A percentile compares a stretch with the other conserved stretches of the same genome.
Conservation (phyloP, 768 basidiomycete genomes). For the Favolaschia claudopus region DNA sequence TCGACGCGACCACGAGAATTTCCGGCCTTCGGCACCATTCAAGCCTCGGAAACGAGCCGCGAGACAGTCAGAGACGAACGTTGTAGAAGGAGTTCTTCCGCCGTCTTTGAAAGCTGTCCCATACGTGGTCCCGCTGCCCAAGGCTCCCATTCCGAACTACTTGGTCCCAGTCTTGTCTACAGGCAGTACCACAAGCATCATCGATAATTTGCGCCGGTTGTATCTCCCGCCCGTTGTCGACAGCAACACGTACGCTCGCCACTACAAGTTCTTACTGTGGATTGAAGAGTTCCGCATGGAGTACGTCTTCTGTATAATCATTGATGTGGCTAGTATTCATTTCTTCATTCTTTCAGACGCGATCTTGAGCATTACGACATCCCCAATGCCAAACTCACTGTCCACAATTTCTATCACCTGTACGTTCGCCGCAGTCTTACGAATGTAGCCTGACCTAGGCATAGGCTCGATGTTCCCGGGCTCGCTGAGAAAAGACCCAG, state of each 20-base stretch:
- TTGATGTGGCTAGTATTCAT: background rate
- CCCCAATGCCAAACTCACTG: constrained; percentile 39
- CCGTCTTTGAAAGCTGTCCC: constrained; percentile 49
- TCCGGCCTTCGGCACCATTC: constrained; percentile 57
- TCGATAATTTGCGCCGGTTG: constrained; percentile 37
- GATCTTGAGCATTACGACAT: constrained; percentile 51
- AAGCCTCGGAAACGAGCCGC: constrained; percentile 44
- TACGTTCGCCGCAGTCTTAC: constrained; percentile 30
- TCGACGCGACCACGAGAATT: constrained; percentile 50
- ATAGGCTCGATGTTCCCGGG: constrained; percentile 54
- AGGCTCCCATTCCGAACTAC: constrained; percentile 45
- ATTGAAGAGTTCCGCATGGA: constrained; percentile 56
- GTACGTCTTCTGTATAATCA: constrained; percentile 23
- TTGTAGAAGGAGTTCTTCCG: constrained; percentile 53
- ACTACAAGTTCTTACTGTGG: constrained; percentile 64
- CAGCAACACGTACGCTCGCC: constrained; percentile 47
- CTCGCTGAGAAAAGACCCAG: constrained; percentile 66
- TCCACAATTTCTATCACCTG: constrained; percentile 44
- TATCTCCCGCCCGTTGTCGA: constrained; percentile 52
- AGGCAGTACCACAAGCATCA: constrained; percentile 36
- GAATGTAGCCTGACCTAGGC: background rate
- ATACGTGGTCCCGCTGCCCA: constrained; percentile 49
- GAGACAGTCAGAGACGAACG: constrained; percentile 40
- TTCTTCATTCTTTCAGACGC: constrained; percentile 33
- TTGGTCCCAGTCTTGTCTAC: constrained; percentile 41